These are phyloP conservation scores for Tricholomella constricta DNA, from an alignment of 768 basidiomycete species.

Conservation along the genomic window DNA sequence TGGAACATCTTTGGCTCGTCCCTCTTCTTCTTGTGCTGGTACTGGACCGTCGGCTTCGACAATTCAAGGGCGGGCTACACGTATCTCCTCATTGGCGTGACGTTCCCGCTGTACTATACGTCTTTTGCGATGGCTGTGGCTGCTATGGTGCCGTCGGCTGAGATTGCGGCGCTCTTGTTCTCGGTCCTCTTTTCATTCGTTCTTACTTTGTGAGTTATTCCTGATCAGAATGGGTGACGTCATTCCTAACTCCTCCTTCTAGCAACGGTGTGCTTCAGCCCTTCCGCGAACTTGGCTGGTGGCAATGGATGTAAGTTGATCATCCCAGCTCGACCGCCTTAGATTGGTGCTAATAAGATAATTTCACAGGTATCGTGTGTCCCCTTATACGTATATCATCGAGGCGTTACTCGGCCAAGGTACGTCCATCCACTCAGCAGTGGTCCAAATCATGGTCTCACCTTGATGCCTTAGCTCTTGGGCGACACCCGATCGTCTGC, in stretches of 20 bases:
- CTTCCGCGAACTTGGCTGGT: conserved; percentile 61
- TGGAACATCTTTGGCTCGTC: conserved; percentile 66
- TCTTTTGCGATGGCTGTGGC: conserved; percentile 64
- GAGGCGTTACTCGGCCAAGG: conserved; percentile 53
- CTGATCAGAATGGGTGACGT: conserved; percentile 7
- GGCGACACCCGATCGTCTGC: conserved; percentile 53
- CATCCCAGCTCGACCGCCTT: background rate
- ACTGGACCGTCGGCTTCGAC: conserved; percentile 68
- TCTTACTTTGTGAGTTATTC: conserved; percentile 54
- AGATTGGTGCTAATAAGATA: background rate
- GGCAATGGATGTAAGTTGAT: conserved; percentile 65
- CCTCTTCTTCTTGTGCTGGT: conserved; percentile 72
- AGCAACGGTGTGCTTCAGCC: conserved; percentile 73
- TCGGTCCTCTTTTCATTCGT: conserved; percentile 64
- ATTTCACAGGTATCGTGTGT: conserved; percentile 35
- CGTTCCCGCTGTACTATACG: conserved; percentile 67
- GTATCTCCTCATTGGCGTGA: conserved; percentile 54
- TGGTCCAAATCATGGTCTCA: conserved; percentile 28
- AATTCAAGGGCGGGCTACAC: conserved; percentile 57
- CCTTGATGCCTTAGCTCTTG: conserved; percentile 48
- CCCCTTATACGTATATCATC: conserved; percentile 54
- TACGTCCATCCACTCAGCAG: conserved; percentile 23
- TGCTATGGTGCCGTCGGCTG: conserved; percentile 58
- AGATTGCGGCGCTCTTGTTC: conserved; percentile 61
- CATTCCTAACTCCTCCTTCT: conserved; percentile 13